phyloP scores from a whole-genome alignment of 108 stramenopile genomes.

The Nitzschia putrida region DNA sequence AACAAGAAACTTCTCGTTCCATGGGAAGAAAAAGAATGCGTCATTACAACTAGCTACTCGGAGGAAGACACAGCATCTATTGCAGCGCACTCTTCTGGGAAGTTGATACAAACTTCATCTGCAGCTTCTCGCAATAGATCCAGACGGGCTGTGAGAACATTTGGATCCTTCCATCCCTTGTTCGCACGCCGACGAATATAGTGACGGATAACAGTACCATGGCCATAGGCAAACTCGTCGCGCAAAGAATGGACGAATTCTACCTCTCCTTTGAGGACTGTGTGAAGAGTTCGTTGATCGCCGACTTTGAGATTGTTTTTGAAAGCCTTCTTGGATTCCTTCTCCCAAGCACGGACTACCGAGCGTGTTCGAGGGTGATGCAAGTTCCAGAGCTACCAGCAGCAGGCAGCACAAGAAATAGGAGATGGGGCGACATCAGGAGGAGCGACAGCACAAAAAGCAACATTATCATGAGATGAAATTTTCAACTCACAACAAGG shows the following conservation, averaged over 20 bases:
- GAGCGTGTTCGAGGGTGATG: constrained; percentile 1
- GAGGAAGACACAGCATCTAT: not conserved
- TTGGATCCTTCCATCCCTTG: constrained; percentile 12
- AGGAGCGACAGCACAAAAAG: too few relatives aligned
- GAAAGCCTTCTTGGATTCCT: not conserved
- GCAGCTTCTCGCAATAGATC: not conserved
- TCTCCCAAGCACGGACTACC: constrained; percentile 6
- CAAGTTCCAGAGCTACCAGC: constrained; percentile 9
- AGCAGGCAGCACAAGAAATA: too few relatives aligned
- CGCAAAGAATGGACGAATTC: not conserved
- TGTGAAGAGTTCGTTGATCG: constrained; percentile 10
- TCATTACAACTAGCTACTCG: too few relatives aligned
- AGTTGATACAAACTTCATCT: not conserved
- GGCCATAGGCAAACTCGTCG: constrained; percentile 15
- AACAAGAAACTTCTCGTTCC: too few relatives aligned
- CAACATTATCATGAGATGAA: too few relatives aligned
- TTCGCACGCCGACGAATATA: constrained; percentile 4
- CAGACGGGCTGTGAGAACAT: not conserved
- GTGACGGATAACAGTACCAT: constrained; percentile 6
- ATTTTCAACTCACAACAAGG: too few relatives aligned
- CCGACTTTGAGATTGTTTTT: not conserved
- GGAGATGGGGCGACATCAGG: too few relatives aligned
- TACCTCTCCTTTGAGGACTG: not conserved
- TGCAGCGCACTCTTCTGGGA: not conserved
- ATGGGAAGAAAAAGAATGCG: too few relatives aligned